A percentile compares a stretch with the other conserved stretches of the same genome.
Conservation (phyloP, 2,329 filamentous ascomycete species). For the Colletotrichum sp. region DNA sequence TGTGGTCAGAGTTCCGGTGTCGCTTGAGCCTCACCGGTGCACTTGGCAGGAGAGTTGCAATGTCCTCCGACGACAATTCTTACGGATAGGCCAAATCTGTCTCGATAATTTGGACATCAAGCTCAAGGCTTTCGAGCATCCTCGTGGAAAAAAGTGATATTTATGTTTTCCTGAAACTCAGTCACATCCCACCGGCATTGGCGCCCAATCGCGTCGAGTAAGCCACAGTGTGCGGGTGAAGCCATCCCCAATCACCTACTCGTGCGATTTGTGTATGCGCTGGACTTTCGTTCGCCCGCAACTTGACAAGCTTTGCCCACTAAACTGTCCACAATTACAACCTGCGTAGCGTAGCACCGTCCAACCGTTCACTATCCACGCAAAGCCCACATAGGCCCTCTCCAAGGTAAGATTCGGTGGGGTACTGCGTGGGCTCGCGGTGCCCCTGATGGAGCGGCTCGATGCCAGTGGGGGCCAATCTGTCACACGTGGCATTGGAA, state of each 20-base stretch:
- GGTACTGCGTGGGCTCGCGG: not conserved
- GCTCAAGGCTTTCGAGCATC: not conserved
- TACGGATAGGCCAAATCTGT: too few relatives aligned
- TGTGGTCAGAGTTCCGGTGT: not conserved
- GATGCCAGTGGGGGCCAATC: not conserved
- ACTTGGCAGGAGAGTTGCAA: not conserved
- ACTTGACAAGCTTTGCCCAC: not conserved
- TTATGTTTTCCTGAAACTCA: not conserved
- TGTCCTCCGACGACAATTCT: too few relatives aligned
- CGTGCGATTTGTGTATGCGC: not conserved
- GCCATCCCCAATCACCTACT: not conserved
- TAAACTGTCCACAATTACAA: not conserved
- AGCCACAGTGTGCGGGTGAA: not conserved
- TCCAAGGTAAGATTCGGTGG: not conserved
- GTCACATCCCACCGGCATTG: not conserved
- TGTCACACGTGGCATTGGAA: not conserved
- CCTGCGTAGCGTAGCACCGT: not conserved
- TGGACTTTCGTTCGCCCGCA: not conserved
- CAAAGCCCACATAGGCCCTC: not conserved
- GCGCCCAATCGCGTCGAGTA: not conserved
- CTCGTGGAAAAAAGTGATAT: not conserved
- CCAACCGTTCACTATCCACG: not conserved
- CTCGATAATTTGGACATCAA: too few relatives aligned
- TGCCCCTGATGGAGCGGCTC: not conserved
- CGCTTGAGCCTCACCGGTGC: not conserved